Evolutionary conservation across 2,329 filamentous ascomycete genomes (phyloP), one percentile per base, ranked within the genome.

Genomic region (Aureobasidium pullulans): DNA sequence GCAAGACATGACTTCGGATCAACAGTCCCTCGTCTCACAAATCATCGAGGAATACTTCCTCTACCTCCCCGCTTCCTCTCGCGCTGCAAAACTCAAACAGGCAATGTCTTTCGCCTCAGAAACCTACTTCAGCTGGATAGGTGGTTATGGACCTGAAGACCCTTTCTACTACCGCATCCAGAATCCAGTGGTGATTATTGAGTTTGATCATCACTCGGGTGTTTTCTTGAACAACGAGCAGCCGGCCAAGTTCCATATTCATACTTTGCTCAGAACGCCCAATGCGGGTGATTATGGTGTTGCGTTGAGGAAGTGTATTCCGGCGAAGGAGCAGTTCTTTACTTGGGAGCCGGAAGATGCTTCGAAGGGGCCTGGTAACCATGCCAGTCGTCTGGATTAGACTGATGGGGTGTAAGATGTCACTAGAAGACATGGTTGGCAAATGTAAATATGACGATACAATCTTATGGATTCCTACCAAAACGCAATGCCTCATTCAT

Each of bases 101-200:
- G 77, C 85, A 48, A 75, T 77, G 53, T 67, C 70, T 3, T 80
- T 82, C 69, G 83, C 87, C 59, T 66, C 73, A n/a, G 86, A 91
- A 76, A 92, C 88, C 5, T 88, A 89, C 67, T 92, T 90, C 68
- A 83, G 81, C 68, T 93, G 89, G 87, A 91, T 92, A 57, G 89
- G 89, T 4, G 84, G 82, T 0, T 88, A 76, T 62, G 82, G 78
- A 0, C 78, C 88, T 54, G 72, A 81, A 0, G 87, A 91, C 69
- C 77, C 88, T 0, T 93, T 89, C 66, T 93, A 92, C 71, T 93
- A 85, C 66, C 80, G 89, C 0, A 80, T 93, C 3, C 88, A 93
- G 71, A 90, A 83, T 64, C 88, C 88, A 0, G 87, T 92, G 0
- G 76, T 90, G 0, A 75, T 92, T 1, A 76, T 87, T 54, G 89